Evolutionary conservation across 768 basidiomycete genomes (phyloP).

Genomic region (Tylopilus plumbeoviolaceoides): DNA sequence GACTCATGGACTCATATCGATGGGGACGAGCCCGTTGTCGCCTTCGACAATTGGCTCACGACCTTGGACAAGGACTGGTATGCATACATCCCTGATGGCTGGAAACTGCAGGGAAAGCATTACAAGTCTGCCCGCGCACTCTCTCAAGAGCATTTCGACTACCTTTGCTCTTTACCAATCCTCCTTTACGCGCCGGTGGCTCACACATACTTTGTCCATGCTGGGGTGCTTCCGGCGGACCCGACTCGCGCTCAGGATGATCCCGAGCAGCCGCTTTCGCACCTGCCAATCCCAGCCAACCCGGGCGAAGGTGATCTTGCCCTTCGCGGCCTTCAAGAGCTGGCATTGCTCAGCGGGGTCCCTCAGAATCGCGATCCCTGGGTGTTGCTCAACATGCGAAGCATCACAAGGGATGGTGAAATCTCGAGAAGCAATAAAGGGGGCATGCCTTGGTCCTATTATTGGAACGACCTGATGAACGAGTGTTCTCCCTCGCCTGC

Average conservation of each 20-base stretch:
- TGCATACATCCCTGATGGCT: conserved; percentile 56
- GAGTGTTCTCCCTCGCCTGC: conserved; percentile 49
- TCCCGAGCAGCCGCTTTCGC: conserved; percentile 69
- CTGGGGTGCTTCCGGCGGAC: conserved; percentile 73
- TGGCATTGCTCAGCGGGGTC: conserved; percentile 63
- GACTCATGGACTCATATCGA: conserved; percentile 40
- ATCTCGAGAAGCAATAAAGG: conserved; percentile 25
- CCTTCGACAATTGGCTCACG: conserved; percentile 39
- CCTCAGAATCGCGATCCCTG: conserved; percentile 78
- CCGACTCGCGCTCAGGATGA: conserved; percentile 49
- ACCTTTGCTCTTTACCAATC: conserved; percentile 69
- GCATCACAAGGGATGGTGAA: conserved; percentile 37
- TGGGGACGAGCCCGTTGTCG: conserved; percentile 21
- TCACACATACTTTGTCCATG: conserved; percentile 79
- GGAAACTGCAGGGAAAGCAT: conserved; percentile 74
- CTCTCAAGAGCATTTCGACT: conserved; percentile 57
- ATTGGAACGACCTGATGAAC: conserved; percentile 71
- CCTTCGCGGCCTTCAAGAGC: conserved; percentile 62
- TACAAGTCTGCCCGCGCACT: conserved; percentile 71
- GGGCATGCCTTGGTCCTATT: conserved; percentile 70
- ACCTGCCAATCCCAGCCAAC: conserved; percentile 40
- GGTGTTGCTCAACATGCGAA: conserved; percentile 46
- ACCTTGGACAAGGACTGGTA: conserved; percentile 40
- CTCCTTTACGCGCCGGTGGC: conserved; percentile 69
- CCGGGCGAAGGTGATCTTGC: conserved; percentile 13